Evolutionary conservation across 148 eudicot species (phyloP).

Genomic region (Chenopodium berlandieri): DNA sequence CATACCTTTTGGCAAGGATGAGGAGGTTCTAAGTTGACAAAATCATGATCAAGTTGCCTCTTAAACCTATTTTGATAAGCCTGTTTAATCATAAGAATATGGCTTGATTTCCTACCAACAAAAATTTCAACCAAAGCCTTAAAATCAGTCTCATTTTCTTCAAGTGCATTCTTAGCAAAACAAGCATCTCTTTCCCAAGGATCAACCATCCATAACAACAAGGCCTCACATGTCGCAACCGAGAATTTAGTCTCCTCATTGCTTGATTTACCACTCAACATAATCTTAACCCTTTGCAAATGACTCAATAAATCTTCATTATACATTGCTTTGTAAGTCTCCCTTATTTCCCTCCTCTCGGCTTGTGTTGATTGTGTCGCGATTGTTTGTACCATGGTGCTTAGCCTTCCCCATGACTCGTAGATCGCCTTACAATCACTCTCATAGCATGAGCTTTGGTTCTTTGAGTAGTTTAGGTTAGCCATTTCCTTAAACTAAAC

Average conservation of each 20-base stretch:
- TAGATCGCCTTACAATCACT: conserved; percentile 56
- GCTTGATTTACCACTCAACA: conserved; percentile 4
- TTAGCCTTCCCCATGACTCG: conserved; percentile 36
- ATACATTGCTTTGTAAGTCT: conserved; percentile 50
- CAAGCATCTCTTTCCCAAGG: conserved; percentile 57
- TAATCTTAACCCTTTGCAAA: conserved; percentile 26
- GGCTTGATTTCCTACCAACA: conserved; percentile 68
- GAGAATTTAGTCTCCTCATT: conserved; percentile 22
- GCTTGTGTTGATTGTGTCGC: conserved; percentile 23
- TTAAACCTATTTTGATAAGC: conserved; percentile 51
- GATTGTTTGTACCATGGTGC: conserved; percentile 34
- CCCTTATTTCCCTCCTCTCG: conserved; percentile 45
- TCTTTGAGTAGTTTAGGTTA: conserved; percentile 5
- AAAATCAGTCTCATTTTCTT: conserved; percentile 36
- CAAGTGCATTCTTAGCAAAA: conserved; percentile 64
- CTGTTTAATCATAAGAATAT: conserved; percentile 58
- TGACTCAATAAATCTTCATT: conserved; percentile 42
- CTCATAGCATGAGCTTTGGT: conserved; percentile 30
- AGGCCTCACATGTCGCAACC: conserved; percentile 23
- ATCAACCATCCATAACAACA: conserved; percentile 53
- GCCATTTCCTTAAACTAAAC: conserved; percentile 5
- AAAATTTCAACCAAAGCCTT: conserved; percentile 62
- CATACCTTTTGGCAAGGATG: conserved; percentile 69
- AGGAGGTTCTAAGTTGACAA: conserved; percentile 61
- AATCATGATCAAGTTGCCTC: conserved; percentile 59